Evolutionary conservation across 257 asterid species (phyloP).

Genomic region (Thymus mandschuricus): DNA sequence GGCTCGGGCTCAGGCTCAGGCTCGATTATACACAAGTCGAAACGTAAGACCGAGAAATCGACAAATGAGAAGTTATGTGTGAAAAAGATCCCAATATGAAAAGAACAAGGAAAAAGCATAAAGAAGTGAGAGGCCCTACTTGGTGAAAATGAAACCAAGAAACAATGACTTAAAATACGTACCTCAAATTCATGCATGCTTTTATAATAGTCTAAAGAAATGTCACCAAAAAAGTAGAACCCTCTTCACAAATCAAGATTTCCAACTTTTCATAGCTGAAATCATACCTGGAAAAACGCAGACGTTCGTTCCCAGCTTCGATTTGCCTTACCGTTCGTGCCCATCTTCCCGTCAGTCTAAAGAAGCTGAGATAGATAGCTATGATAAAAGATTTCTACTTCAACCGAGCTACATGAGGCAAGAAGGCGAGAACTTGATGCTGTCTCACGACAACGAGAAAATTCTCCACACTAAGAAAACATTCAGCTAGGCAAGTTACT

Average conservation of each 20-base stretch:
- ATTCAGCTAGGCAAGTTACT: background rate
- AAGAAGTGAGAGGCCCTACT: background rate
- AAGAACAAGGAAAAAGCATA: background rate
- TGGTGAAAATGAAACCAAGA: conserved; percentile 14
- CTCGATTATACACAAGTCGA: background rate
- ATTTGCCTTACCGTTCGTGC: background rate
- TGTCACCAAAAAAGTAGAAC: background rate
- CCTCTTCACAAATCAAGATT: background rate
- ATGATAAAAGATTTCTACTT: background rate
- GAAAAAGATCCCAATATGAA: background rate
- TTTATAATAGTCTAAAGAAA: background rate
- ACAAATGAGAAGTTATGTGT: background rate
- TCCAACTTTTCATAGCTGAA: background rate
- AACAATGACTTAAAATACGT: background rate
- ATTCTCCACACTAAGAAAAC: too few species aligned
- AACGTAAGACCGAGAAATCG: background rate
- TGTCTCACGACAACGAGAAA: too few species aligned
- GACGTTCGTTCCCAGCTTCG: background rate
- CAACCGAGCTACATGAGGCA: background rate
- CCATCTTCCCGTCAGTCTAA: background rate
- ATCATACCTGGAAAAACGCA: background rate
- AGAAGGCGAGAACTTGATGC: background rate
- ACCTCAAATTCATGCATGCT: conserved; percentile 20
- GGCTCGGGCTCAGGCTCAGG: background rate
- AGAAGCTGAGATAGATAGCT: conserved; percentile 3